Base-by-base conservation (phyloP, 352 stramenopile genomes). In the Globisporangium barbulae region DNA sequence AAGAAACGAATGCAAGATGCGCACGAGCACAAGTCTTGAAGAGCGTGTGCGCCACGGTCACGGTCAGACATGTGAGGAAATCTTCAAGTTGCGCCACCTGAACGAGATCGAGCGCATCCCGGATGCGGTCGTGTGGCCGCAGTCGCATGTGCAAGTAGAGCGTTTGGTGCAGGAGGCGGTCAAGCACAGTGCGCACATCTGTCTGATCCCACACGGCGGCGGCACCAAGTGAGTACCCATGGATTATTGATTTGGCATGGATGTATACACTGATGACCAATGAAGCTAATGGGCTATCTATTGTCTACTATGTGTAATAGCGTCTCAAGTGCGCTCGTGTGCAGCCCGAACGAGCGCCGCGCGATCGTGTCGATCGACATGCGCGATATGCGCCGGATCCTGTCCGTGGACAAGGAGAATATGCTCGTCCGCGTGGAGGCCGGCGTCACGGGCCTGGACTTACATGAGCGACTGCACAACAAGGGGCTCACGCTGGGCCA, bases 291-390 rank as follows among this genome's bases (percentile, higher is more conserved):
- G 28, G 39, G 37, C 25, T 55, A 4, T 48, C 37, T 60, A 4
- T 48, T n/a, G 52, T 44, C 2, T 45, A 52, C 19, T 30, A 8
- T n/a, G 48, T 48, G 42, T 48, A 22, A 13, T 30, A 78, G 71
- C 50, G 83, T 92, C 10, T 87, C 83, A 3, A 89, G 78, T 35
- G 83, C 83, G 17, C 72, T 93, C 13, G 62, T 72, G 33, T 93
- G 83, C 63, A 72, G 76, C 41, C 61, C 79, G 0, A 68, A 78
- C 0, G 93, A 98, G 63, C 63, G 78, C 53, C 84, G 93, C 17
- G 89, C 89, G 6, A 98, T 99, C 64, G 81, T 98, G 35, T 97
- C 90, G 39, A 76, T 99, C 21, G 94, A 98, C 74, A 93, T 98
- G 84, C 91, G 90, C 59, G 72, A 83, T 45, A 98, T 98, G 93